These are phyloP conservation scores for Dendrobium officinale DNA, from an alignment of 106 monocot species.

Conservation along the genomic window DNA sequence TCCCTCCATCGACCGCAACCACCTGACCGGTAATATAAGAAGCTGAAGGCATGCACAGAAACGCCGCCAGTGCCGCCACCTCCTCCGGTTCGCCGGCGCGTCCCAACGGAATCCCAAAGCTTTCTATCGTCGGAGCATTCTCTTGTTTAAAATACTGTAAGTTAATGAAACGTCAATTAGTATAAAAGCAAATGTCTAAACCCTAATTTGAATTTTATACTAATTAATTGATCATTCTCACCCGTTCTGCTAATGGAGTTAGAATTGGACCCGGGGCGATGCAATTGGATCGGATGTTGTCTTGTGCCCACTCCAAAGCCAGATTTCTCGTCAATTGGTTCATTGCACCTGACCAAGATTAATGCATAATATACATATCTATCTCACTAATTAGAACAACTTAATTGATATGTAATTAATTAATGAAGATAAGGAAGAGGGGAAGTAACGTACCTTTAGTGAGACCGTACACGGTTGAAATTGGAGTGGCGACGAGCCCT, in stretches of 20 bases:
- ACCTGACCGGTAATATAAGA: constrained; percentile 24
- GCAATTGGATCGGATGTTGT: constrained; percentile 8
- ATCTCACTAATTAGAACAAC: neutral
- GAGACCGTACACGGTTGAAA: constrained; percentile 5
- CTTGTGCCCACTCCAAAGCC: constrained; percentile 15
- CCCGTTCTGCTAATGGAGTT: neutral
- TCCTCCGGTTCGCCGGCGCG: constrained; percentile 18
- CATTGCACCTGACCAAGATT: constrained; percentile 1
- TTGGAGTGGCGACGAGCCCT: neutral
- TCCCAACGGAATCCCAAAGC: constrained; percentile 7
- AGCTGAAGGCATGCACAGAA: constrained; percentile 26
- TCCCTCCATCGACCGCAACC: constrained; percentile 20
- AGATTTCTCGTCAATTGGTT: constrained; percentile 11
- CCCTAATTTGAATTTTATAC: too few relatives aligned
- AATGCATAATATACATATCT: too few relatives aligned
- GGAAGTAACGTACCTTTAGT: constrained; percentile 8
- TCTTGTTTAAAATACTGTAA: too few relatives aligned
- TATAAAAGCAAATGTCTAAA: too few relatives aligned
- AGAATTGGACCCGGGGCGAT: constrained; percentile 10
- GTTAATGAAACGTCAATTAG: too few relatives aligned
- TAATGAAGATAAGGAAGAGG: neutral
- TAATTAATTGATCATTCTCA: neutral
- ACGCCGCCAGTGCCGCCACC: constrained; percentile 17
- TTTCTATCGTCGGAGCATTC: too few relatives aligned
- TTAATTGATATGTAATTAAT: neutral